phyloP scores from a whole-genome alignment of 805 yeast genomes.

The Ogataea sp. region DNA sequence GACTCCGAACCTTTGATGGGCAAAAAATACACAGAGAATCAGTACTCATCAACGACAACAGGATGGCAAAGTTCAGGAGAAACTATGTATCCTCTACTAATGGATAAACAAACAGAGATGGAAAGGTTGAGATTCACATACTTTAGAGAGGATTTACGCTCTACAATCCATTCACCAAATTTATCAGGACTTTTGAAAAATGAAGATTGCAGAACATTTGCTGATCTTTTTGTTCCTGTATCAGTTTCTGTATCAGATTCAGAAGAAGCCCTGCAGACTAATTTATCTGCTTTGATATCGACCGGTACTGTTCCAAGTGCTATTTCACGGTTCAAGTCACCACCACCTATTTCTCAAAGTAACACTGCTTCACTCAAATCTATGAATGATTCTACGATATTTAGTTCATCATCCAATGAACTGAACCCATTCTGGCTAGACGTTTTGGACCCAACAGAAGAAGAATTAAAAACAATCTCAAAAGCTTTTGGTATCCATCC shows the following conservation, averaged over 20 bases:
- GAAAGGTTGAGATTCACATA: slow-evolving; percentile 78
- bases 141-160: slow-evolving; percentile 80
- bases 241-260: slow-evolving; percentile 21
- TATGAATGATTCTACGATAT: slow-evolving; percentile 7
- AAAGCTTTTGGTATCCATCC: slow-evolving; percentile 95
- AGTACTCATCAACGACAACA: not conserved
- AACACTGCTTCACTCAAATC: slow-evolving; percentile 20
- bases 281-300: not conserved
- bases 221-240: slow-evolving; percentile 50
- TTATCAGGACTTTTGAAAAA: slow-evolving; percentile 68
- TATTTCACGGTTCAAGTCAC: not conserved
- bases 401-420: slow-evolving; percentile 1
- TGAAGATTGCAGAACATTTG: slow-evolving; percentile 46
- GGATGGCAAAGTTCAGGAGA: not conserved
- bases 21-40: slow-evolving; percentile 50
- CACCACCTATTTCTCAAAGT: slow-evolving; percentile 7
- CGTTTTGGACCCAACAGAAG: slow-evolving; percentile 88
- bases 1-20: slow-evolving; percentile 35
- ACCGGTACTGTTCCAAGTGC: not conserved
- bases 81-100: not conserved
- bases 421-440: slow-evolving; percentile 86
- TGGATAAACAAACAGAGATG: slow-evolving; percentile 10
- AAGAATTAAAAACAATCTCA: slow-evolving; percentile 87
- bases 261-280: not conserved
- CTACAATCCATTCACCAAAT: slow-evolving; percentile 86